A percentile compares a stretch with the other conserved stretches of the same genome.
Evolutionary conservation across 495 filamentous ascomycete genomes (phyloP).

Genomic region (Penicillium macrosclerotiorum): DNA sequence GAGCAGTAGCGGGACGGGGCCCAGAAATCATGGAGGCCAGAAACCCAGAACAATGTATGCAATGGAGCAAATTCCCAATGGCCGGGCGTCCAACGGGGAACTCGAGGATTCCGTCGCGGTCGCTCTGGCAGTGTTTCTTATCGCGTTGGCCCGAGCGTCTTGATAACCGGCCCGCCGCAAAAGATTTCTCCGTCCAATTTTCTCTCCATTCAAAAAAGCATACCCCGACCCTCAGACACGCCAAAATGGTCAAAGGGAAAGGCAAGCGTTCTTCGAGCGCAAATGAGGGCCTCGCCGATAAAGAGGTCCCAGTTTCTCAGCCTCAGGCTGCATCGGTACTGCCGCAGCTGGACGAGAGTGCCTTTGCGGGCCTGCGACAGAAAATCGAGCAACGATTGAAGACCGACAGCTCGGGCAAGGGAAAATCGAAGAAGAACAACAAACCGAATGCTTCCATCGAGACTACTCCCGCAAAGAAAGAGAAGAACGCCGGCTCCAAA

Average conservation of each 20-base stretch:
- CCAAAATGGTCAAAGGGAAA: conserved; percentile 40
- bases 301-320: conserved; percentile 15
- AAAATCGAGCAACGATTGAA: conserved; percentile 60
- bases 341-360: conserved; percentile 56
- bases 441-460: conserved; percentile 18
- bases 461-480: conserved; percentile 21
- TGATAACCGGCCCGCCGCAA: conserved; percentile 30
- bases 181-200: conserved; percentile 34
- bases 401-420: conserved; percentile 42
- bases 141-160: conserved; percentile 31
- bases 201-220: conserved; percentile 20
- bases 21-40: conserved; percentile 13
- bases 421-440: conserved; percentile 45
- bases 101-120: conserved; percentile 16
- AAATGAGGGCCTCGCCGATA: conserved; percentile 19
- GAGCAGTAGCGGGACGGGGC: conserved; percentile 3
- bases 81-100: conserved; percentile 4
- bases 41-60: background rate
- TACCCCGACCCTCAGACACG: conserved; percentile 13
- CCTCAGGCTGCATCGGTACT: conserved; percentile 27
- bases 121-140: conserved; percentile 21
- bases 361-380: conserved; percentile 60
- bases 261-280: conserved; percentile 41
- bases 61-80: conserved; percentile 3
- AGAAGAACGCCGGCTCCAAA: conserved; percentile 29